Percentiles rank a stretch among this genome's conserved stretches.
Conservation (phyloP, 208 protist genomes). For the Trypanosoma cruzi region DNA sequence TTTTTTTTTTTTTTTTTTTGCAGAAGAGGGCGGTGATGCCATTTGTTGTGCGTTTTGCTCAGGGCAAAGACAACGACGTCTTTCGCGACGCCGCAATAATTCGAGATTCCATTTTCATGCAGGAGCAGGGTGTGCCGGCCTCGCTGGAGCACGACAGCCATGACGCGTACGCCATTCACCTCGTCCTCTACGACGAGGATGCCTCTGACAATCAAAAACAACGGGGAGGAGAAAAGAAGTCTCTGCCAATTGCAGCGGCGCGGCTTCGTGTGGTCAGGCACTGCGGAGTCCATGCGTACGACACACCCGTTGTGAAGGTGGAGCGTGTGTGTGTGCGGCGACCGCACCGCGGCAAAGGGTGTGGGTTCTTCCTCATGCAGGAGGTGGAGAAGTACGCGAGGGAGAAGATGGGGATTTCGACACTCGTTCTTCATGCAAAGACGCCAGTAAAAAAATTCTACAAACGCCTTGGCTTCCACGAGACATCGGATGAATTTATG, state of each 20-base stretch:
- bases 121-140: conserved; percentile 22
- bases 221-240: background rate
- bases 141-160: conserved; percentile 33
- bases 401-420: conserved; percentile 39
- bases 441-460: conserved; percentile 37
- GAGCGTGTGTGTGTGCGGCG: conserved; percentile 45
- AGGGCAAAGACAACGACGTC: conserved; percentile 5
- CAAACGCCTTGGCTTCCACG: conserved; percentile 32
- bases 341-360: conserved; percentile 33
- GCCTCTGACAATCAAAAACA: conserved; percentile 1
- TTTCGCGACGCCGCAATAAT: conserved; percentile 31
- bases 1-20: conserved; percentile 5
- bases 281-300: conserved; percentile 31
- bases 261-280: conserved; percentile 8
- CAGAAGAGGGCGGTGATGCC: background rate
- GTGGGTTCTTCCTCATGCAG: conserved; percentile 34
- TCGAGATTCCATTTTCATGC: conserved; percentile 32
- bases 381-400: conserved; percentile 41
- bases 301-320: conserved; percentile 39
- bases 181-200: conserved; percentile 40
- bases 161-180: conserved; percentile 43
- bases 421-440: conserved; percentile 37
- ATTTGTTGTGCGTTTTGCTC: conserved; percentile 5
- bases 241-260: background rate
- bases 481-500: conserved; percentile 31